These are phyloP conservation scores for Diaporthe sp. DNA, from an alignment of 2,329 filamentous ascomycete genomes.

Conservation along the genomic window DNA sequence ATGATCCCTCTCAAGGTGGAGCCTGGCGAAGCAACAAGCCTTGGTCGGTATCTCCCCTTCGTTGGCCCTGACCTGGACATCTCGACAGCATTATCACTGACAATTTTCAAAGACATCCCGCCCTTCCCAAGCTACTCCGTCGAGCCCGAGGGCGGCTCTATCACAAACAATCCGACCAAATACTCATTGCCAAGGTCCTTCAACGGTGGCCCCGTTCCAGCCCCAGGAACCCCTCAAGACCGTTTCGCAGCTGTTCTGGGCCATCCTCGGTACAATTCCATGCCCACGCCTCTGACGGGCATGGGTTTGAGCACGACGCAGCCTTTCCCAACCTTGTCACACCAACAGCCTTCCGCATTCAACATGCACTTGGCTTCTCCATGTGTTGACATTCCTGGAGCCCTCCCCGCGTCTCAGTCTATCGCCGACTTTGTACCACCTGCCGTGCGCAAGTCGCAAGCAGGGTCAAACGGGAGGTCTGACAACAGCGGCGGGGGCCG, in stretches of 20 bases:
- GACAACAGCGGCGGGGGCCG: background rate
- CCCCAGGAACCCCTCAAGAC: slow-evolving; percentile 25
- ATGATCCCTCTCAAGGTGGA: background rate
- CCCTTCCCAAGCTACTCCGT: slow-evolving; percentile 9
- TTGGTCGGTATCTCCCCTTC: background rate
- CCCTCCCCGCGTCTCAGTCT: background rate
- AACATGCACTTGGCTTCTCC: slow-evolving; percentile 1
- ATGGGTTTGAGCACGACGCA: background rate
- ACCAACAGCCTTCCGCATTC: background rate
- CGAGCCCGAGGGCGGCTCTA: background rate
- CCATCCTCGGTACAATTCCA: background rate
- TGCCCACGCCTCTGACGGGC: background rate
- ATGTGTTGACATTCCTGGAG: background rate
- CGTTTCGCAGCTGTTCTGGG: slow-evolving; percentile 28
- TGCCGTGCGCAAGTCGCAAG: background rate
- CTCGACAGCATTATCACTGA: background rate
- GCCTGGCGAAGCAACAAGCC: background rate
- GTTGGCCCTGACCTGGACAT: background rate
- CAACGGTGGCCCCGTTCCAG: slow-evolving; percentile 1
- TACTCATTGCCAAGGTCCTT: background rate
- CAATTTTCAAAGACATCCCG: background rate
- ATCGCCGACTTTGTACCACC: background rate
- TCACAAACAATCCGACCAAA: background rate
- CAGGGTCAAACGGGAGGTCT: background rate
- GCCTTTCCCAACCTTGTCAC: background rate